Evolutionary conservation across 2,329 filamentous ascomycete species (phyloP).

Genomic region (Monosporascus sp.): DNA sequence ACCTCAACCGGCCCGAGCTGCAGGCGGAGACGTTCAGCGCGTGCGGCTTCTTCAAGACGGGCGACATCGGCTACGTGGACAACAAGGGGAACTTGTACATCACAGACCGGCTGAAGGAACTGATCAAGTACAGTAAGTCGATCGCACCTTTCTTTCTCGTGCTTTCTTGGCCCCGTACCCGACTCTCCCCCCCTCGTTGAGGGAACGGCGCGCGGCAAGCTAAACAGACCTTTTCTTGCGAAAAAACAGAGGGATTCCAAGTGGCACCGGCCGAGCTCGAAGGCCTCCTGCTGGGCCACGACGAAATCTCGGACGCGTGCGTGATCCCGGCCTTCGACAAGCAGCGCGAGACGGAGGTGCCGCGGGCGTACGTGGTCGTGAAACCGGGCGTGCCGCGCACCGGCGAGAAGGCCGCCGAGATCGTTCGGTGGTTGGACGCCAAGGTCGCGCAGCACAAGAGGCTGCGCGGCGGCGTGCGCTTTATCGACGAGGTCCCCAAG

Average conservation of each 20-base stretch:
- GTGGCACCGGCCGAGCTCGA: constrained; percentile 64
- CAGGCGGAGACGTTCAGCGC: constrained; percentile 65
- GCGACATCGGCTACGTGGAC: constrained; percentile 79
- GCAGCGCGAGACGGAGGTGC: constrained; percentile 61
- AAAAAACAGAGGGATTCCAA: constrained; percentile 67
- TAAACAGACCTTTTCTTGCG: constrained; percentile 25
- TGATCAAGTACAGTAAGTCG: constrained; percentile 54
- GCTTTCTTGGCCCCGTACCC: not conserved
- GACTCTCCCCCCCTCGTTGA: not conserved
- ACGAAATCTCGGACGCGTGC: constrained; percentile 50
- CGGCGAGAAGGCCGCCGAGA: constrained; percentile 33
- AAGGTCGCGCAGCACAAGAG: constrained; percentile 36
- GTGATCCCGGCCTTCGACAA: constrained; percentile 59
- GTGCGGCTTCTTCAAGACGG: constrained; percentile 87
- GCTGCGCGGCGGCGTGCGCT: constrained; percentile 35
- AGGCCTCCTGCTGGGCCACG: constrained; percentile 37
- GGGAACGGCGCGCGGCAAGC: not conserved
- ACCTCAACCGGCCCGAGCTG: constrained; percentile 66
- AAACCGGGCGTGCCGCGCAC: constrained; percentile 30
- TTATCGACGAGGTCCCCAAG: constrained; percentile 55
- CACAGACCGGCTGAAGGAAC: constrained; percentile 74
- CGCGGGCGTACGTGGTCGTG: constrained; percentile 59
- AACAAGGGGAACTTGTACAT: constrained; percentile 79
- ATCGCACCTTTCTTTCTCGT: not conserved
- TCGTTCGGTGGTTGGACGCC: constrained; percentile 31